phyloP scores from a whole-genome alignment of 495 filamentous ascomycete genomes.

The Tuber indicum region DNA sequence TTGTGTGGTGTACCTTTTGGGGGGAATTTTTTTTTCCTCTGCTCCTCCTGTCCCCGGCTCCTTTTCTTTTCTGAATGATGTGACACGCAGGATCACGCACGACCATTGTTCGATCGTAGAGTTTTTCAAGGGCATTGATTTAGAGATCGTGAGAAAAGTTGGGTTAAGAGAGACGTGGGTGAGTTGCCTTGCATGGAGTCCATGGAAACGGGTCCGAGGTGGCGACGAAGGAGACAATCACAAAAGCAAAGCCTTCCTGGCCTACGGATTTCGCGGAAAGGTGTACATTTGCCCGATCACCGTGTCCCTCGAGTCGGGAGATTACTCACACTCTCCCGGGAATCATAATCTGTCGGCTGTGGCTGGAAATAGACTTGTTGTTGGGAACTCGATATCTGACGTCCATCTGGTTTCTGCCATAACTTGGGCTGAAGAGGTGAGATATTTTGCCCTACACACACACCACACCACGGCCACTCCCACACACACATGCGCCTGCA shows the following conservation, averaged over 20 bases:
- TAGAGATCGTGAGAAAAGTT: conserved; percentile 21
- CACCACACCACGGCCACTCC: not conserved
- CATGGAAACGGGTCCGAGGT: conserved; percentile 38
- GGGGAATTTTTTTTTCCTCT: not conserved
- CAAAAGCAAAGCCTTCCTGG: conserved; percentile 42
- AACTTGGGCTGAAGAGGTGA: conserved; percentile 38
- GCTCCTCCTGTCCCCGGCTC: not conserved
- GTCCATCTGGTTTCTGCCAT: conserved; percentile 34
- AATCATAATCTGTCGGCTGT: conserved; percentile 18
- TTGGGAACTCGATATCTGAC: conserved; percentile 38
- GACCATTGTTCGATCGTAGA: conserved; percentile 39
- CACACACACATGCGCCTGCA: not conserved
- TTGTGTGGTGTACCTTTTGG: not conserved
- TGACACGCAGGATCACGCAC: conserved; percentile 32
- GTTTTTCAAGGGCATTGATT: conserved; percentile 28
- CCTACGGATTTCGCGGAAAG: conserved; percentile 41
- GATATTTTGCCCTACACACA: conserved; percentile 5
- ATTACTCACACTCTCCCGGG: conserved; percentile 12
- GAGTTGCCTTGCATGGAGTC: conserved; percentile 43
- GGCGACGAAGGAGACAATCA: conserved; percentile 19
- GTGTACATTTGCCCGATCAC: conserved; percentile 31
- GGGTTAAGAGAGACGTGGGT: conserved; percentile 36
- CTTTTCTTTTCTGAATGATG: not conserved
- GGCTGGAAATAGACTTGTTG: conserved; percentile 23
- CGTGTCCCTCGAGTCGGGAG: conserved; percentile 26